Evolutionary conservation across 1,284 basidiomycete genomes (phyloP).

Genomic region (Afroboletus lepidellus): DNA sequence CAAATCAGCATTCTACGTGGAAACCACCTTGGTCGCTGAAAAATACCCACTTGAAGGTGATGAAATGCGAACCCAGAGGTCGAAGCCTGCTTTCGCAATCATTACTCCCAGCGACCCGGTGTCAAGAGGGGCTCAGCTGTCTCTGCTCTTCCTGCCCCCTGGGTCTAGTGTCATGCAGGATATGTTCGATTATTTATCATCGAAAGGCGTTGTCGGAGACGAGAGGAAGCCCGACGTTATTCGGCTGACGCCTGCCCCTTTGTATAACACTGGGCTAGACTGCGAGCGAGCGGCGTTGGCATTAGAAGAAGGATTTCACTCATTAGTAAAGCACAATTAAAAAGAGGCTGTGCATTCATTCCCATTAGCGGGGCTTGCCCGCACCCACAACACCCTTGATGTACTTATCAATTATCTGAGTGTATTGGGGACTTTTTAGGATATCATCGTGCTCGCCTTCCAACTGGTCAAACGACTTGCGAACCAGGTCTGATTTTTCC

Average conservation of each 20-base stretch:
- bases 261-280: slow-evolving; percentile 83
- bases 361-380: background rate
- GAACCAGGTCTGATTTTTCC: slow-evolving; percentile 38
- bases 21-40: slow-evolving; percentile 39
- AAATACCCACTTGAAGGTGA: slow-evolving; percentile 30
- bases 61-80: slow-evolving; percentile 13
- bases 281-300: slow-evolving; percentile 66
- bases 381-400: slow-evolving; percentile 15
- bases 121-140: slow-evolving; percentile 82
- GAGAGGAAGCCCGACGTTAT: slow-evolving; percentile 90
- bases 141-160: slow-evolving; percentile 71
- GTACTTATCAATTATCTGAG: slow-evolving; percentile 49
- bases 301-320: slow-evolving; percentile 55
- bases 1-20: slow-evolving; percentile 61
- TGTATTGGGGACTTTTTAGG: slow-evolving; percentile 44
- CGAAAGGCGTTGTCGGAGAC: slow-evolving; percentile 83
- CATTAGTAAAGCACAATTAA: slow-evolving; percentile 17
- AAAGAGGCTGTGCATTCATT: slow-evolving; percentile 3
- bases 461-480: slow-evolving; percentile 46
- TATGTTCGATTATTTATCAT: slow-evolving; percentile 61
- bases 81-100: slow-evolving; percentile 70
- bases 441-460: slow-evolving; percentile 58
- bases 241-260: slow-evolving; percentile 76
- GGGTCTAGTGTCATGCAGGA: slow-evolving; percentile 67
- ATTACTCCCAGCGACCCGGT: slow-evolving; percentile 75